Evolutionary conservation across 2,329 filamentous ascomycete species (phyloP), one percentile per base, ranked within the genome.

Genomic region (Clathrospora elynae): DNA sequence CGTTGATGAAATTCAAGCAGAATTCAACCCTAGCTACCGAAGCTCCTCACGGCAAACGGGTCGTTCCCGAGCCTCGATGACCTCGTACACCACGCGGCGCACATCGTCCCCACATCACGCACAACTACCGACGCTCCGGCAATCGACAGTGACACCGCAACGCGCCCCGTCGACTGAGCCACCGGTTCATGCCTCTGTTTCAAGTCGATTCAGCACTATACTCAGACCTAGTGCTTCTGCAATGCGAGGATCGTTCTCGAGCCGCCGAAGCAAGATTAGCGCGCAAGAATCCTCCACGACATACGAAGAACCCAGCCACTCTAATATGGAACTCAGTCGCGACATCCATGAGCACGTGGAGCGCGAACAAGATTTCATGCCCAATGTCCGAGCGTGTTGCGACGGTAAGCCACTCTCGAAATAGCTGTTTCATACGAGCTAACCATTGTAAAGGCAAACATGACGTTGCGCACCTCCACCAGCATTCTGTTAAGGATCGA

Each of bases 301-400:
- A 9, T 73, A 73, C 35, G 78, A 84, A 59, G 78, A 81, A 31
- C 80, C 77, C 50, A 80, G 82, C 59, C 87, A 92, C 65, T 70
- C 69, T 60, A 88, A 88, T 3, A 90, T 96, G 69, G 90, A 96
- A 64, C 69, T 96, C n/a, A 53, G 58, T 43, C 79, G 89, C 42
- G 80, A 85, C 52, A 84, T 91, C 52, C 88, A 92, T 59, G 88
- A 92, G 71, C 78, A 72, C 34, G 85, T 90, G 64, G 86, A 92
- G 61, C 77, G 83, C 39, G 87, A 91, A 55, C 78, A 85, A 17
- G 88, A 91, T 64, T 80, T 85, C 50, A 78, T 97, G 61, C 92
- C 97, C 77, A 96, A 99, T 69, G 93, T 99, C 53, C 81, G 93
- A 66, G 91, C 92, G 46, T 99, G 93, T 75, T 99, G 93, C 72